These are phyloP conservation scores for Hordeum marinum DNA, from an alignment of 176 grass and related monocot genomes.

Conservation along the genomic window DNA sequence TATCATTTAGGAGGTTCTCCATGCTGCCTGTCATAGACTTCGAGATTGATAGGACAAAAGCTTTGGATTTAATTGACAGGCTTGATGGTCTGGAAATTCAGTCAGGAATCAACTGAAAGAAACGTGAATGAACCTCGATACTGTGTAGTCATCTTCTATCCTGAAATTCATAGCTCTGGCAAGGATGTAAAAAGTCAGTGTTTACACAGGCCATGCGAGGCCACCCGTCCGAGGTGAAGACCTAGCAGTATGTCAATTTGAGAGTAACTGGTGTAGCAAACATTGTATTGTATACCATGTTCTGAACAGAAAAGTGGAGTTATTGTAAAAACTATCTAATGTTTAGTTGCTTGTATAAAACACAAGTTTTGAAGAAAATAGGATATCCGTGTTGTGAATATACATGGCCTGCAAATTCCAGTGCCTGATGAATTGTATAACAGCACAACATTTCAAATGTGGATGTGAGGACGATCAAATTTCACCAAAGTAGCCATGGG, in stretches of 20 bases:
- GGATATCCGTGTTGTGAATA: background rate
- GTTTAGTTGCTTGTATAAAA: slow-evolving; percentile 38
- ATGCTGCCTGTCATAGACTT: slow-evolving; percentile 82
- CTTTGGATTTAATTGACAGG: slow-evolving; percentile 85
- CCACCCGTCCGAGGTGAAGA: slow-evolving; percentile 23
- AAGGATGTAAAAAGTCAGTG: background rate
- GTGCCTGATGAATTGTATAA: background rate
- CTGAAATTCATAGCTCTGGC: slow-evolving; percentile 9
- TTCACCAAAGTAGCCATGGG: background rate
- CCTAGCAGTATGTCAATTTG: slow-evolving; percentile 15
- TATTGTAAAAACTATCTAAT: slow-evolving; percentile 16
- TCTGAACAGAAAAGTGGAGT: background rate
- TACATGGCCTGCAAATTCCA: background rate
- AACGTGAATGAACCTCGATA: slow-evolving; percentile 18
- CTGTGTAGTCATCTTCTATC: slow-evolving; percentile 13
- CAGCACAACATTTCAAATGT: background rate
- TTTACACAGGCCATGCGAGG: slow-evolving; percentile 12
- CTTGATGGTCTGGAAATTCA: slow-evolving; percentile 61
- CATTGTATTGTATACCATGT: slow-evolving; percentile 29
- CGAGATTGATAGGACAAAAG: slow-evolving; percentile 71
- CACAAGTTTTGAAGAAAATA: slow-evolving; percentile 17
- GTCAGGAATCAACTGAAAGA: slow-evolving; percentile 28
- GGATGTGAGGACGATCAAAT: background rate
- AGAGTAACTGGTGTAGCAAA: slow-evolving; percentile 15
- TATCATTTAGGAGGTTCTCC: slow-evolving; percentile 45